phyloP scores from a whole-genome alignment of 768 basidiomycete species.

The Pleurotus eryngii region DNA sequence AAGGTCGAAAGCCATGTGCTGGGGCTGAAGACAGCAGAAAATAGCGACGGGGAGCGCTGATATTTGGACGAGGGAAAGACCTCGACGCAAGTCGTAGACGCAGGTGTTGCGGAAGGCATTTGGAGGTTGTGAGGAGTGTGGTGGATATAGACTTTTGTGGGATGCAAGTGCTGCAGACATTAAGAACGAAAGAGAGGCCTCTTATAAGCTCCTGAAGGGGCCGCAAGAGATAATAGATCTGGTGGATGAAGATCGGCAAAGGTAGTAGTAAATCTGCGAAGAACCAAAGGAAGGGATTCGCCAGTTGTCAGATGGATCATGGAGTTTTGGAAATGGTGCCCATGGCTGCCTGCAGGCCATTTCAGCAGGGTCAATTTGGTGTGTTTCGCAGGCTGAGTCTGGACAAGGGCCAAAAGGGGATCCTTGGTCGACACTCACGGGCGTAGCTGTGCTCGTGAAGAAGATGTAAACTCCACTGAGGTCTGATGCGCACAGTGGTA shows the following conservation, averaged over 20 bases:
- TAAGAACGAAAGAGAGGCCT: slow-evolving; percentile 20
- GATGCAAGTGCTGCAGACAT: slow-evolving; percentile 27
- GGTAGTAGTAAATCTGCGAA: slow-evolving; percentile 20
- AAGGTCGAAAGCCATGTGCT: slow-evolving; percentile 48
- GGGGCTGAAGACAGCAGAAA: slow-evolving; percentile 43
- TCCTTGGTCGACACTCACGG: slow-evolving; percentile 12
- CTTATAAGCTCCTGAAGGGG: slow-evolving; percentile 32
- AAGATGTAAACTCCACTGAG: slow-evolving; percentile 11
- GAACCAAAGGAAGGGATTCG: slow-evolving; percentile 17
- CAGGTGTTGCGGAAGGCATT: slow-evolving; percentile 36
- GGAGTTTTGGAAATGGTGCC: slow-evolving; percentile 16
- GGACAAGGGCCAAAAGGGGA: slow-evolving; percentile 10
- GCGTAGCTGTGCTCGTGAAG: slow-evolving; percentile 20
- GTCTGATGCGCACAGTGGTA: not conserved
- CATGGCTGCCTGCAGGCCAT: slow-evolving; percentile 16
- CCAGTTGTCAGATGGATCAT: slow-evolving; percentile 29
- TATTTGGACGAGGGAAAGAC: slow-evolving; percentile 41
- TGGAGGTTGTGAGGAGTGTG: slow-evolving; percentile 9
- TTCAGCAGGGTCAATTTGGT: slow-evolving; percentile 25
- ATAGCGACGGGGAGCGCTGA: slow-evolving; percentile 39
- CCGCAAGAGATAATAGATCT: slow-evolving; percentile 29
- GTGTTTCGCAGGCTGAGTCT: slow-evolving; percentile 6
- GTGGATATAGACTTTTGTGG: slow-evolving; percentile 15
- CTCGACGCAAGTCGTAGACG: slow-evolving; percentile 36
- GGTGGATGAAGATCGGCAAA: slow-evolving; percentile 42